Evolutionary conservation across 2,329 filamentous ascomycete species (phyloP), one percentile per base, ranked within the genome.

Genomic region (Exophiala bonariae): DNA sequence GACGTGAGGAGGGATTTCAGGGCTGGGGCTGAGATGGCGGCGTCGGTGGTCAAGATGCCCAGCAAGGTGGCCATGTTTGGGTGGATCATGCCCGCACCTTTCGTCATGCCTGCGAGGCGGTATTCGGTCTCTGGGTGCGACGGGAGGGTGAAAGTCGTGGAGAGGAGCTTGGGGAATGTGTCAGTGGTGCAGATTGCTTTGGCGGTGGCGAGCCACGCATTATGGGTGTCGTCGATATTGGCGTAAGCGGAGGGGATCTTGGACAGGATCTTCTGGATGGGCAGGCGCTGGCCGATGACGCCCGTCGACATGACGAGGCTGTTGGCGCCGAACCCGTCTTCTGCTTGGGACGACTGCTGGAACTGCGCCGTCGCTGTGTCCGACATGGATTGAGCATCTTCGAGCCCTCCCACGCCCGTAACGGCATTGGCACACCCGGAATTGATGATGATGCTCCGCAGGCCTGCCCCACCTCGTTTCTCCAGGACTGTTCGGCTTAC

Each of bases 241-340:
- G 78, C 73, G 63, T 89, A 81, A 4, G 88, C 90, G 7, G 80
- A 77, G 2, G 92, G 89, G 45, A 99, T 89, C 49, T 87, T 86
- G 63, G 81, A 75, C 38, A 92, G 72, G 63, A 99, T 99, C 70
- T 95, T 96, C 57, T 87, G 76, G 61, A 97, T 95, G 8, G 93
- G 93, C 18, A 99, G 78, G 53, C 88, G 83, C 70, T 97, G 92
- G 7, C 93, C 93, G 64, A 99, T 99, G 35, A 99, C 93, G 44
- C 93, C 93, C 2, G 93, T 99, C 66, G 90, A 96, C 93, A 99
- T 97, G 52, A 97, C 92, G 38, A 99, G 77, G n/a, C 89, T 93
- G 57, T 76, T 78, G 30, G 78, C 73, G 70, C 70, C 57, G 73
- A 72, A 35, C 65, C 64, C 40, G 68, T 66, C 34, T 52, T 59